Percentiles rank a stretch among this genome's conserved stretches.
phyloP scores from a whole-genome alignment of 1,284 basidiomycete species.

The Sanguinoderma infundibulare region DNA sequence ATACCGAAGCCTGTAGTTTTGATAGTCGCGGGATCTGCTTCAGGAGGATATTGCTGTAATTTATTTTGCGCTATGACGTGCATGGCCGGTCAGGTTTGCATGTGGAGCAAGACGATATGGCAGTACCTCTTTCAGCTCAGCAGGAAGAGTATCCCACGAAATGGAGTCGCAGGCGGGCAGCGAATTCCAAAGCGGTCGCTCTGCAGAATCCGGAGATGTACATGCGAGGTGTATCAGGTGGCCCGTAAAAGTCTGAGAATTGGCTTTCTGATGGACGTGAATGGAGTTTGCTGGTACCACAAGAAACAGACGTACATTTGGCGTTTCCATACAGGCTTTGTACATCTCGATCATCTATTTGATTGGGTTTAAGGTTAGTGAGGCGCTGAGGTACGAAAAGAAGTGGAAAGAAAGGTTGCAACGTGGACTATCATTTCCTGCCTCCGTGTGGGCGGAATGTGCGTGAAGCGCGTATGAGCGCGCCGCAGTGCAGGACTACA shows the following conservation, averaged over 20 bases:
- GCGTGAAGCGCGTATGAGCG: too few species aligned
- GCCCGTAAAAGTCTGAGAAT: constrained; percentile 31
- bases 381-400: background rate
- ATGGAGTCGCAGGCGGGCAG: constrained; percentile 56
- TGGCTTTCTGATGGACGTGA: constrained; percentile 26
- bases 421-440: too few species aligned
- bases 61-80: constrained; percentile 59
- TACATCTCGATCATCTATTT: constrained; percentile 64
- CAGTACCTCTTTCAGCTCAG: constrained; percentile 64
- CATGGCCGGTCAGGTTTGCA: background rate
- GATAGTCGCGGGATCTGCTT: constrained; percentile 50
- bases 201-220: constrained; percentile 55
- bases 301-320: constrained; percentile 4
- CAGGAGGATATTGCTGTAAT: constrained; percentile 57
- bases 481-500: too few species aligned
- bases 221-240: constrained; percentile 70
- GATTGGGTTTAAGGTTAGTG: constrained; percentile 27
- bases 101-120: background rate
- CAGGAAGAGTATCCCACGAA: constrained; percentile 66
- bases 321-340: constrained; percentile 29
- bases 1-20: constrained; percentile 56
- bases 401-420: too few species aligned
- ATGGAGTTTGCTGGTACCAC: constrained; percentile 12
- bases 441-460: too few species aligned
- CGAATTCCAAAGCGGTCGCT: constrained; percentile 60